These are phyloP conservation scores for Lentithecium fluviatile DNA, from an alignment of 495 filamentous ascomycete species.

Conservation along the genomic window DNA sequence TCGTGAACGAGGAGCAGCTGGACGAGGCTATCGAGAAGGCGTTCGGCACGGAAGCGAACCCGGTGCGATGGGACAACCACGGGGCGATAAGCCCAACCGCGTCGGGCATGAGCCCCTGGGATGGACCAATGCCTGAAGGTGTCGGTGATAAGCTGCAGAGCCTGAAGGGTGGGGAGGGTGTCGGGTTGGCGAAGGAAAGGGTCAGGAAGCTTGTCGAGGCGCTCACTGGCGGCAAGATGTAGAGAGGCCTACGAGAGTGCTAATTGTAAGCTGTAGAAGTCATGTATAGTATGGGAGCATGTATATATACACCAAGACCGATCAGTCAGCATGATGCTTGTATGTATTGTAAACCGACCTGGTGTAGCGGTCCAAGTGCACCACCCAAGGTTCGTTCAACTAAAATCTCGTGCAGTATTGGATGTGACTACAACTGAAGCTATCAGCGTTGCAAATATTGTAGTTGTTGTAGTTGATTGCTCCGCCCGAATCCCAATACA, in stretches of 20 bases:
- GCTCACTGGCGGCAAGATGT: constrained; percentile 69
- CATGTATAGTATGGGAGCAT: too few relatives aligned
- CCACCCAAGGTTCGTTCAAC: too few relatives aligned
- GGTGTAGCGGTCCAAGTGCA: too few relatives aligned
- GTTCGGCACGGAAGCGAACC: constrained; percentile 56
- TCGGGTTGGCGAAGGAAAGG: constrained; percentile 53
- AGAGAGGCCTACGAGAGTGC: neutral
- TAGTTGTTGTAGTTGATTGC: too few relatives aligned
- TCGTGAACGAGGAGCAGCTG: constrained; percentile 62
- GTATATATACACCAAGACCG: too few relatives aligned
- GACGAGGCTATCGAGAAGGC: constrained; percentile 59
- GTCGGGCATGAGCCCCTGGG: constrained; percentile 58
- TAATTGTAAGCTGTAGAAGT: too few relatives aligned
- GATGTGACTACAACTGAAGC: too few relatives aligned
- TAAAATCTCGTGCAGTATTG: too few relatives aligned
- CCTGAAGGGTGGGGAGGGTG: constrained; percentile 35
- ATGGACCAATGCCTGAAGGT: constrained; percentile 53
- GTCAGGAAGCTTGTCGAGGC: constrained; percentile 65
- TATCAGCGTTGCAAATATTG: too few relatives aligned
- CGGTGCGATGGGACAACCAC: constrained; percentile 37
- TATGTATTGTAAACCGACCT: too few relatives aligned
- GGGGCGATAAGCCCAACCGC: neutral
- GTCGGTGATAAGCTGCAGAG: constrained; percentile 49
- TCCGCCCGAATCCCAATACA: too few relatives aligned
- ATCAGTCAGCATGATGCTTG: too few relatives aligned